Evolutionary conservation across 352 stramenopile species (phyloP), one percentile per base, ranked within the genome.

Genomic region (Thalassiosira pacifica): DNA sequence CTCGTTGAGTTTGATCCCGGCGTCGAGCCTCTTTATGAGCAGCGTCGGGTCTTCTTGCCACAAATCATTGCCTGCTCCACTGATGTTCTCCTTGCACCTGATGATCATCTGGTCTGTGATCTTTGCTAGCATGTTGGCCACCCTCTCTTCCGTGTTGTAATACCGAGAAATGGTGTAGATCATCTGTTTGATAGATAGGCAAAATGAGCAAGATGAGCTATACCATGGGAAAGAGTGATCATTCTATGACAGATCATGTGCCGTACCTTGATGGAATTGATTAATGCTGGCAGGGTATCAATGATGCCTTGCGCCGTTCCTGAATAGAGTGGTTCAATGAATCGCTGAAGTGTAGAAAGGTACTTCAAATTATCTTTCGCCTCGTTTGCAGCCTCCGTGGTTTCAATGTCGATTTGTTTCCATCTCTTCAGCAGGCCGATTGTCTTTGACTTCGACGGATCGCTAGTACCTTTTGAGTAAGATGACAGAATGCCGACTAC

Each of bases 321-420:
- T 22, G 95, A 97, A 70, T 97, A 97, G 13, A 97, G 88, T 34
- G 94, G 95, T 66, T 96, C 94, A 68, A 97, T 93, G 80, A 99
- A 99, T 73, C 98, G 98, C 75, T 99, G 97, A 4, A 99, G 93
- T 32, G 98, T 99, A 83, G 98, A 98, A 9, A 99, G 90, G 86
- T 99, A 99, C 88, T 99, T 99, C 53, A 99, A 96, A 88, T 99
- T 99, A 89, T 99, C 98, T 83, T 99, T 99, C 55, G 98, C 97
- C 90, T 99, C 98, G 77, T 99, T 99, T 2, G 97, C 97, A 0
- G 97, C 96, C 89, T 99, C 98, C 0, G 97, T 99, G 86, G 99
- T 98, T 48, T 97, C 97, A 78, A 99, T 98, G 79, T 99, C 98
- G 65, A 99, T 99, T 85, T 99, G 96, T 76, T 98, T 99, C 97